Evolutionary conservation across 2,329 filamentous ascomycete species (phyloP).

Genomic region (Colletotrichum kahawae): DNA sequence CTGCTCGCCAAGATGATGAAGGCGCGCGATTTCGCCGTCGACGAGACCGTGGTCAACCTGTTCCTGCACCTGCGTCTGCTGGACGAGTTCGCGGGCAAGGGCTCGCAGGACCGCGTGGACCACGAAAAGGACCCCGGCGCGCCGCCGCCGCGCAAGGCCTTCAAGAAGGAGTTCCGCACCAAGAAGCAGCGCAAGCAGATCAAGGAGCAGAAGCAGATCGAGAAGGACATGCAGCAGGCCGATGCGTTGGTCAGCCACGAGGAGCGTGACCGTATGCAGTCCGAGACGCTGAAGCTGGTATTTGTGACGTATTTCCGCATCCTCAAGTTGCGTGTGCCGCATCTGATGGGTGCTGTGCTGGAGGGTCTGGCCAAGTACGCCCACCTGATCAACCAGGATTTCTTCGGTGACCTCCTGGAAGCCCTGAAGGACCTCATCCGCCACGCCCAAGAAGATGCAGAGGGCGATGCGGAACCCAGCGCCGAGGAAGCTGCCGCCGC

Average conservation of each 20-base stretch:
- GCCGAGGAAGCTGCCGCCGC: conserved; percentile 37
- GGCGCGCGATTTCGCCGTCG: conserved; percentile 78
- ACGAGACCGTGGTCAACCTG: conserved; percentile 87
- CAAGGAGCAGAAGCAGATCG: conserved; percentile 85
- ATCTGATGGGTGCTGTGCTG: conserved; percentile 95
- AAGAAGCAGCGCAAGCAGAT: conserved; percentile 84
- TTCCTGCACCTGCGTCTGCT: conserved; percentile 90
- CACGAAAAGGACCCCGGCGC: conserved; percentile 33
- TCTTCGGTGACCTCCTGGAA: conserved; percentile 95
- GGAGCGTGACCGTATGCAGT: conserved; percentile 91
- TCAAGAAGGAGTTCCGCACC: conserved; percentile 84
- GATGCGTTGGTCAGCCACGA: conserved; percentile 92
- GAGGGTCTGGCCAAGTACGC: conserved; percentile 94
- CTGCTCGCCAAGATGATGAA: conserved; percentile 96
- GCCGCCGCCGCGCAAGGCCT: conserved; percentile 56
- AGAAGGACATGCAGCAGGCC: conserved; percentile 92
- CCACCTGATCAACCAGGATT: conserved; percentile 98
- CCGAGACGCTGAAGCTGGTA: conserved; percentile 93
- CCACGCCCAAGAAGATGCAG: conserved; percentile 66
- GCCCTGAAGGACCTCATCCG: conserved; percentile 91
- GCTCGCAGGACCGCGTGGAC: conserved; percentile 78
- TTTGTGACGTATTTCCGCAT: conserved; percentile 96
- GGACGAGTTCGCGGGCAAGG: conserved; percentile 85
- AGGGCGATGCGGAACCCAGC: conserved; percentile 45
- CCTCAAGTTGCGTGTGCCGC: conserved; percentile 79